Percentiles rank a stretch among this genome's conserved stretches.
phyloP scores from a whole-genome alignment of 1,284 basidiomycete genomes.

The Fistulinella cinereoalba region DNA sequence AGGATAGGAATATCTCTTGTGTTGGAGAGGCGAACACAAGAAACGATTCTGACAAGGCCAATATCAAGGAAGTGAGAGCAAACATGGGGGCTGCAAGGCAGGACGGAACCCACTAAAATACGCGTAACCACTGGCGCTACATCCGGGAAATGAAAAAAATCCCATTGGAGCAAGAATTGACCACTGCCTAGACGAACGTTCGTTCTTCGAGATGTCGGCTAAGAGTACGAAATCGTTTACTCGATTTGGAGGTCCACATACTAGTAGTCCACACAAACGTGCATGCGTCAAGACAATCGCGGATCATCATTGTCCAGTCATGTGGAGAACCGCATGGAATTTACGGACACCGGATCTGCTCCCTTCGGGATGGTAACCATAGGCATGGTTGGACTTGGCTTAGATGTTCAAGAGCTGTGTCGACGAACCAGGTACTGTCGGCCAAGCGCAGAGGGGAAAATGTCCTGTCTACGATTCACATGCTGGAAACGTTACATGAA shows the following conservation, averaged over 20 bases:
- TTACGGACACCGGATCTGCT: neutral
- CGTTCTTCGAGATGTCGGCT: conserved; percentile 1
- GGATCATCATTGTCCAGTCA: neutral
- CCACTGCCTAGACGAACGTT: conserved; percentile 28
- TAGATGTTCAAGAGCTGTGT: no score
- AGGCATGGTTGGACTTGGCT: no score
- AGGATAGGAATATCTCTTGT: conserved; percentile 23
- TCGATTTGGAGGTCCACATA: no score
- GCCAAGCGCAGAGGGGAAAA: neutral
- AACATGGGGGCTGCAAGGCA: conserved; percentile 13
- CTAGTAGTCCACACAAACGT: conserved; percentile 27
- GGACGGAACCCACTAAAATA: conserved; percentile 3
- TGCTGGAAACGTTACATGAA: conserved; percentile 1
- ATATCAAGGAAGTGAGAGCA: conserved; percentile 7
- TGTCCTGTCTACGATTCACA: neutral
- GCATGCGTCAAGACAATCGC: no score
- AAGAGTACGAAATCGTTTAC: conserved; percentile 7
- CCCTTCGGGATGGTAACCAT: no score
- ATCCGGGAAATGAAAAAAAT: neutral
- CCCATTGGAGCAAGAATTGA: conserved; percentile 11
- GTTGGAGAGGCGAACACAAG: conserved; percentile 30
- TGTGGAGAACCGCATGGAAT: neutral
- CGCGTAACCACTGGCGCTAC: neutral
- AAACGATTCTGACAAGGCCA: conserved; percentile 1
- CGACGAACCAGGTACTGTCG: conserved; percentile 13